These are phyloP conservation scores for Alternaria novae-zelandiae DNA, from an alignment of 2,329 filamentous ascomycete genomes.

Conservation along the genomic window DNA sequence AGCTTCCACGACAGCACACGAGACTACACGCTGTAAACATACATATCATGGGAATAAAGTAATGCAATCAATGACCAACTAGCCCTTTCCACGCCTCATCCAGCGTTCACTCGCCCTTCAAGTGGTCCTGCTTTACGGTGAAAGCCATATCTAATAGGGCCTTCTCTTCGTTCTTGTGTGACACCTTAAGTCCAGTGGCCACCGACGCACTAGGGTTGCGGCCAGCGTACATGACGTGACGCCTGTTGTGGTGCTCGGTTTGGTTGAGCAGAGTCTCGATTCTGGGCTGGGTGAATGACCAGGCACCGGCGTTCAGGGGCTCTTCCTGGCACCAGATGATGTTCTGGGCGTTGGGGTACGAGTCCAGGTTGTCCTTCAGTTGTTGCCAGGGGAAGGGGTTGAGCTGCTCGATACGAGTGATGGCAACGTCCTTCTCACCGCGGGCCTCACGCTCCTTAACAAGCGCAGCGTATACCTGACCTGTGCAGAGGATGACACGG, in stretches of 20 bases:
- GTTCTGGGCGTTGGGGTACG: constrained; percentile 95
- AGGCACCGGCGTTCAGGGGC: constrained; percentile 94
- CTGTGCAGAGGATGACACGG: constrained; percentile 91
- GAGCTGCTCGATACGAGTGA: constrained; percentile 95
- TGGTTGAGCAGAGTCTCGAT: constrained; percentile 96
- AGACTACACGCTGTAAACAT: constrained; percentile 41
- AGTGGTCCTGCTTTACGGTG: constrained; percentile 67
- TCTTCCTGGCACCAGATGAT: constrained; percentile 98
- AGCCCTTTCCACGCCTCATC: neutral
- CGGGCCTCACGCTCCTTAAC: constrained; percentile 89
- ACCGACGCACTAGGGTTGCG: constrained; percentile 92
- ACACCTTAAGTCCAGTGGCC: constrained; percentile 87
- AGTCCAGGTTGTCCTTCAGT: constrained; percentile 94
- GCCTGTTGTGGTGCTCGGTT: constrained; percentile 88
- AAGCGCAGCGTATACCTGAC: constrained; percentile 90
- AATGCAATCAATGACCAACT: constrained; percentile 19
- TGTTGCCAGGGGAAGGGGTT: constrained; percentile 99
- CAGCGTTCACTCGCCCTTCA: constrained; percentile 65
- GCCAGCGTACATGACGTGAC: constrained; percentile 97
- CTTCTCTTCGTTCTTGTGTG: constrained; percentile 90
- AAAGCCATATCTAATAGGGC: constrained; percentile 75
- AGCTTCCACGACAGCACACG: constrained; percentile 19
- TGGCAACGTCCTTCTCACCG: constrained; percentile 86
- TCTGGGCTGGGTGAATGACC: constrained; percentile 96
- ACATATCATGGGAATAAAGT: constrained; percentile 29